A percentile compares a stretch with the other conserved stretches of the same genome.
These are phyloP conservation scores for Massariosphaeria phaeospora DNA, from an alignment of 495 filamentous ascomycete genomes.

Conservation along the genomic window DNA sequence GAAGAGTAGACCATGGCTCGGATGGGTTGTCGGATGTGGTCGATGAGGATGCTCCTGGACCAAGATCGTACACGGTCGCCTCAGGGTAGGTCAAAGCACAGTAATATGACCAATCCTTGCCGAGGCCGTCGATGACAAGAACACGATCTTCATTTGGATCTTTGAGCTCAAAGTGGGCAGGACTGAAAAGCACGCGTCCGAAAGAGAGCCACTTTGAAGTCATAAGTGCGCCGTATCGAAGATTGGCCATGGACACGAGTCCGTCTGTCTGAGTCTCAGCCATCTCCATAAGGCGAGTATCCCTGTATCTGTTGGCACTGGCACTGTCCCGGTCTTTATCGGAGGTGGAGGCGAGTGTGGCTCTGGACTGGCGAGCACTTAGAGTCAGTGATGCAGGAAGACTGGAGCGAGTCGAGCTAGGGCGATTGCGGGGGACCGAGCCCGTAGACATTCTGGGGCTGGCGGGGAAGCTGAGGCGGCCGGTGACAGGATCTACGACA, in stretches of 20 bases:
- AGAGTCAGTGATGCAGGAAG: slow-evolving; percentile 28
- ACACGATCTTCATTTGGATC: slow-evolving; percentile 54
- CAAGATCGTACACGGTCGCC: slow-evolving; percentile 81
- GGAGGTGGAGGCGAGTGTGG: slow-evolving; percentile 30
- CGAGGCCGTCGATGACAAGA: slow-evolving; percentile 87
- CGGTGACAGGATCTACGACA: slow-evolving; percentile 39
- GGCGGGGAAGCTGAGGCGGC: slow-evolving; percentile 42
- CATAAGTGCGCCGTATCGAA: slow-evolving; percentile 74
- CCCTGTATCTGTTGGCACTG: slow-evolving; percentile 34
- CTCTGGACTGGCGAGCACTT: slow-evolving; percentile 31
- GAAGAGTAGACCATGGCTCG: slow-evolving; percentile 49
- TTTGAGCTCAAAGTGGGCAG: slow-evolving; percentile 72
- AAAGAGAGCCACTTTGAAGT: slow-evolving; percentile 88
- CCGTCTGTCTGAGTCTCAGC: slow-evolving; percentile 56
- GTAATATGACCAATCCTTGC: slow-evolving; percentile 96
- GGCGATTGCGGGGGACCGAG: slow-evolving; percentile 39
- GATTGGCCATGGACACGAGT: slow-evolving; percentile 68
- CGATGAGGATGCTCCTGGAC: slow-evolving; percentile 39
- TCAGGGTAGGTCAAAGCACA: slow-evolving; percentile 85
- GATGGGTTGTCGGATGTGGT: slow-evolving; percentile 46
- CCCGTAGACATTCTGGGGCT: slow-evolving; percentile 45
- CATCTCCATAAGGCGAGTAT: slow-evolving; percentile 46
- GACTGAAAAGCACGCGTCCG: slow-evolving; percentile 90
- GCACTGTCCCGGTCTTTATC: slow-evolving; percentile 30
- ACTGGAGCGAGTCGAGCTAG: slow-evolving; percentile 34